phyloP scores from a whole-genome alignment of 2,329 filamentous ascomycete species.

The Sarocladium kiliense region DNA sequence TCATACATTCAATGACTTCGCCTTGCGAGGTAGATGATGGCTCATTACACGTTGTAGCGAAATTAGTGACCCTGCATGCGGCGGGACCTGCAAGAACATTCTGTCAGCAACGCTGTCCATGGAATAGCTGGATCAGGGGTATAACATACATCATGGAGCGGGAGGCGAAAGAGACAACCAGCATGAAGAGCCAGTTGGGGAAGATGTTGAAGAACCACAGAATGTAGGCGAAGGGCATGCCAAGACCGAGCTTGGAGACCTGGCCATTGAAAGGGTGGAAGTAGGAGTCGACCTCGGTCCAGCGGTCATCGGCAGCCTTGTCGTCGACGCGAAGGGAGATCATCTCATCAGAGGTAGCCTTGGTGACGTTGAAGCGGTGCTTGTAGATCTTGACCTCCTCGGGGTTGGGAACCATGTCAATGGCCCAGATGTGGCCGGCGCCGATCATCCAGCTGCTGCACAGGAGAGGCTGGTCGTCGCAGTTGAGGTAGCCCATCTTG shows the following conservation, averaged over 20 bases:
- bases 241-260: slow-evolving; percentile 56
- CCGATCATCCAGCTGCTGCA: slow-evolving; percentile 69
- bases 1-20: background rate
- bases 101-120: slow-evolving; percentile 17
- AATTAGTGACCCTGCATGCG: slow-evolving; percentile 22
- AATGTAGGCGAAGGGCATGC: slow-evolving; percentile 60
- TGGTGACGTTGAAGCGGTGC: slow-evolving; percentile 65
- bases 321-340: slow-evolving; percentile 50
- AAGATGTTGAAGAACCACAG: slow-evolving; percentile 63
- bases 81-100: slow-evolving; percentile 26
- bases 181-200: slow-evolving; percentile 75
- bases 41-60: background rate
- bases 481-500: slow-evolving; percentile 66
- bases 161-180: slow-evolving; percentile 67
- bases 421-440: slow-evolving; percentile 60
- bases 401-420: slow-evolving; percentile 61
- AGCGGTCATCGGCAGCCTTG: slow-evolving; percentile 30
- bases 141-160: slow-evolving; percentile 66
- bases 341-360: slow-evolving; percentile 59
- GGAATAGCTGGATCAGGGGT: slow-evolving; percentile 4
- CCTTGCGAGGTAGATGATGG: background rate
- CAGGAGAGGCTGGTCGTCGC: slow-evolving; percentile 67
- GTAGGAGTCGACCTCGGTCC: slow-evolving; percentile 34
- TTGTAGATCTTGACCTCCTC: slow-evolving; percentile 59
- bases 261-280: slow-evolving; percentile 74